Evolutionary conservation across 2,329 filamentous ascomycete species (phyloP).

Genomic region (Alternaria sp.): DNA sequence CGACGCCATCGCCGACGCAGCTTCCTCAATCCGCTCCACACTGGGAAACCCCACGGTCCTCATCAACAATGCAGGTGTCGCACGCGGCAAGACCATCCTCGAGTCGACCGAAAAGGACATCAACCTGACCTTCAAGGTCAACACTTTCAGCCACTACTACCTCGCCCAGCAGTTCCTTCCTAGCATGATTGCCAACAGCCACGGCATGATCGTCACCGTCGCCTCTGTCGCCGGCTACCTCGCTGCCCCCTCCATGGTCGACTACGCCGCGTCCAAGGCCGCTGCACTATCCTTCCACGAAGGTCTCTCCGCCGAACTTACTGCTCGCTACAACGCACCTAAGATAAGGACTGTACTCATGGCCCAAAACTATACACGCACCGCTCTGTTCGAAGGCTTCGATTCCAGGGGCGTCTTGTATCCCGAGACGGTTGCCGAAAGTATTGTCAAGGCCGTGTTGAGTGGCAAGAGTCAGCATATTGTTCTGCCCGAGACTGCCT

Average conservation of each 20-base stretch:
- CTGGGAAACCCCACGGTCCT: conserved; percentile 73
- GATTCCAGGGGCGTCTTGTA: conserved; percentile 60
- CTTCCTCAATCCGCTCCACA: conserved; percentile 61
- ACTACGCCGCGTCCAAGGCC: conserved; percentile 73
- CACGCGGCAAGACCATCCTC: conserved; percentile 68
- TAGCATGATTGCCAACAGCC: conserved; percentile 67
- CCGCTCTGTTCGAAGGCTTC: conserved; percentile 66
- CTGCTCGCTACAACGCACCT: conserved; percentile 67
- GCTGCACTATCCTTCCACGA: conserved; percentile 74
- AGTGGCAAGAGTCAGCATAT: conserved; percentile 66
- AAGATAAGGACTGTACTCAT: conserved; percentile 72
- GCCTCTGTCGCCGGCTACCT: conserved; percentile 70
- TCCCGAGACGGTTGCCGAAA: conserved; percentile 70
- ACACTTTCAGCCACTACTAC: conserved; percentile 72
- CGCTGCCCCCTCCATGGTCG: conserved; percentile 69
- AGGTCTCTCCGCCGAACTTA: conserved; percentile 55
- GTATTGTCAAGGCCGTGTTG: conserved; percentile 67
- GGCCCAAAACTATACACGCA: conserved; percentile 70
- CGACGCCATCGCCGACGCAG: conserved; percentile 61
- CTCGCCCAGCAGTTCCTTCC: conserved; percentile 74
- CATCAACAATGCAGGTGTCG: conserved; percentile 76
- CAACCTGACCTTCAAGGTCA: conserved; percentile 75
- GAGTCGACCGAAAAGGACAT: conserved; percentile 65
- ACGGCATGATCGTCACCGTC: conserved; percentile 77
- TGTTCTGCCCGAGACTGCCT: conserved; percentile 58